Base-by-base conservation (phyloP, 2,329 filamentous ascomycete genomes). In the Botrytis cinerea region DNA sequence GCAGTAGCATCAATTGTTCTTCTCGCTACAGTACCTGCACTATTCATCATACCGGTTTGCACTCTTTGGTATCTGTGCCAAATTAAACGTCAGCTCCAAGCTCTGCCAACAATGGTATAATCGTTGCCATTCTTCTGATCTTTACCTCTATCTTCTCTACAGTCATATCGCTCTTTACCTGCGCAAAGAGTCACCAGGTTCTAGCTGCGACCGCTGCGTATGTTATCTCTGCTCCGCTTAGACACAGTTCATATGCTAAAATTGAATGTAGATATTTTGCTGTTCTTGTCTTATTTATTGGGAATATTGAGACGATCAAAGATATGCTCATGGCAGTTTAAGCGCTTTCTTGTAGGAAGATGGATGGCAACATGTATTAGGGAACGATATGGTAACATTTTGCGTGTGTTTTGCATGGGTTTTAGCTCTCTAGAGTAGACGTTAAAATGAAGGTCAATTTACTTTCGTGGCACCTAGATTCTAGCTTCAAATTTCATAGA, bases 141-240 rank as follows among this genome's bases (percentile, higher is more conserved):
- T 78, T 76, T 48, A 77, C 76, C 4, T 61, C 77, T 2, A 46
- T 73, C 8, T 77, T 79, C 68, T 75, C 76, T 4, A 67, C 22
- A 7, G 70, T 74, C 1, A 28, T 79, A 25, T 74, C 75, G 1
- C 59, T 76, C 6, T 78, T 78, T 32, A 79, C 77, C 0, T 66
- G 71, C 63, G 78, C 78, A 0, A 77, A 76, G 38, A 71, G 78
- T 2, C 78, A 78, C 57, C 77, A 79, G 48, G 73, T 77, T 9
- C 51, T 79, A 8, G 75, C 70, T 46, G 67, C 74, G 7, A 73
- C 78, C 10, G 76, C 77, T 40, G 78, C 70, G 78, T 78, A 74
- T 51, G 75, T 74, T 46, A 51, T 61, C 59, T n/a, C 45, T 32
- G 2, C 2, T 14, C 71, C 20, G 8, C 48, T 48, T 9, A 28